A percentile compares a stretch with the other conserved stretches of the same genome.
Conservation (phyloP, 352 stramenopile genomes). For the Phytophthora cajani region DNA sequence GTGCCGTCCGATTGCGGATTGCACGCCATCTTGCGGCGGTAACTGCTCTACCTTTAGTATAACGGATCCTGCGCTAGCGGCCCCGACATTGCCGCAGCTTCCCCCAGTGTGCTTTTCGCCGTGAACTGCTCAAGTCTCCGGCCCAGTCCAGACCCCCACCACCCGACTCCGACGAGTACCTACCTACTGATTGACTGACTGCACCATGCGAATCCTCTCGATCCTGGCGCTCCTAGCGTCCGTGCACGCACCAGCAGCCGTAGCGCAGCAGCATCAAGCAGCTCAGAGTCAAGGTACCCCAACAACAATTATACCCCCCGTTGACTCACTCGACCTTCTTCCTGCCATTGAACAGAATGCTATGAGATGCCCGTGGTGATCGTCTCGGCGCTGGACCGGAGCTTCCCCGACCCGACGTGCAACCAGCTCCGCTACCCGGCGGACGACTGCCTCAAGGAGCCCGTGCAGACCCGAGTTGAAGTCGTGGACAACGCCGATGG, state of each 20-base stretch:
- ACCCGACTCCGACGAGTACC: slow-evolving; percentile 12
- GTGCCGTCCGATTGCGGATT: slow-evolving; percentile 5
- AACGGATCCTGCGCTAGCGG: background rate
- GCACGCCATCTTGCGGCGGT: slow-evolving; percentile 15
- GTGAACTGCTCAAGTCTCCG: slow-evolving; percentile 22
- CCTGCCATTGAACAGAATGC: slow-evolving; percentile 37
- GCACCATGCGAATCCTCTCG: slow-evolving; percentile 25
- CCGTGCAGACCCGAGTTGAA: slow-evolving; percentile 57
- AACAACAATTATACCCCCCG: background rate
- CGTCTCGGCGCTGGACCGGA: slow-evolving; percentile 56
- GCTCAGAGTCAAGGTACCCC: slow-evolving; percentile 15
- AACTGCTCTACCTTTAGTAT: slow-evolving; percentile 1
- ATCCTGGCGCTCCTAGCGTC: slow-evolving; percentile 29
- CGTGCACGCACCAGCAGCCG: slow-evolving; percentile 12
- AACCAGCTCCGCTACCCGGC: slow-evolving; percentile 75
- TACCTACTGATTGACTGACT: background rate
- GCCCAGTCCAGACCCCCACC: slow-evolving; percentile 20
- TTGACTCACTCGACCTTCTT: no score
- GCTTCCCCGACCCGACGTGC: slow-evolving; percentile 74
- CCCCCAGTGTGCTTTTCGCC: slow-evolving; percentile 28
- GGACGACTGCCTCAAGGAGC: slow-evolving; percentile 69
- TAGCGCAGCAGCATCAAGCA: slow-evolving; percentile 14
- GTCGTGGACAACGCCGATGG: slow-evolving; percentile 69
- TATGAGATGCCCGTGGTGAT: slow-evolving; percentile 78
- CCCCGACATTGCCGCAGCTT: background rate